Evolutionary conservation across 1,139 yeast species (phyloP).

Genomic region (Saccharomyces pastorianus): DNA sequence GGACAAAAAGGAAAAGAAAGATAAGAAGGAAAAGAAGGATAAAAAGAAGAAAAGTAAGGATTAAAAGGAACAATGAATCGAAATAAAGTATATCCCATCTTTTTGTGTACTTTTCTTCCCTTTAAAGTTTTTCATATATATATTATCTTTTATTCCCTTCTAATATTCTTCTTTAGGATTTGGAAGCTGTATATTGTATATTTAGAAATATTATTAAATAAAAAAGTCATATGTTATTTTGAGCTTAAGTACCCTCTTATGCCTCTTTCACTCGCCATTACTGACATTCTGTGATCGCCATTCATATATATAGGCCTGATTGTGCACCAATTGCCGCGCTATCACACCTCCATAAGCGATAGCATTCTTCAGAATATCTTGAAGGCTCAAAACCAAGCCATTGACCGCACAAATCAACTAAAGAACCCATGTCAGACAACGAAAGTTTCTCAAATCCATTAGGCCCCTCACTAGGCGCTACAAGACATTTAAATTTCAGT

Average conservation of each 20-base stretch:
- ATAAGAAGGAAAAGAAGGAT: conserved; percentile 47
- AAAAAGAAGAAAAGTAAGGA: conserved; percentile 44
- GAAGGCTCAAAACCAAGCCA: conserved; percentile 10
- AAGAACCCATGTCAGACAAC: conserved; percentile 20
- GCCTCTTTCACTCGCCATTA: background rate
- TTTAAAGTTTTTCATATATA: conserved; percentile 7
- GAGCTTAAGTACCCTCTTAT: background rate
- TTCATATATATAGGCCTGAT: conserved; percentile 26
- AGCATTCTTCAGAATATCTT: conserved; percentile 20
- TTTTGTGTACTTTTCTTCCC: conserved; percentile 1
- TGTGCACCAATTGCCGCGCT: conserved; percentile 28
- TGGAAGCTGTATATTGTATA: conserved; percentile 6
- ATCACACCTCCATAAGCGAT: conserved; percentile 26
- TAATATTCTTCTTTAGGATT: conserved; percentile 6
- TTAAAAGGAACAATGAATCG: conserved; percentile 32
- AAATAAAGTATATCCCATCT: conserved; percentile 2
- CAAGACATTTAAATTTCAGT: conserved; percentile 1
- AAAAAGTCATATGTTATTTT: background rate
- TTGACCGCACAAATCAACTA: conserved; percentile 19
- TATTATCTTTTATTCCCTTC: conserved; percentile 8
- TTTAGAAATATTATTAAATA: conserved; percentile 6
- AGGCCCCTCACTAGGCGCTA: conserved; percentile 33
- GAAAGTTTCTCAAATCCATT: conserved; percentile 30
- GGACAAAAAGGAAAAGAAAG: conserved; percentile 48
- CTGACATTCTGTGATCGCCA: background rate